A percentile compares a stretch with the other conserved stretches of the same genome.
phyloP scores from a whole-genome alignment of 495 filamentous ascomycete species.

The Tuber brumale region DNA sequence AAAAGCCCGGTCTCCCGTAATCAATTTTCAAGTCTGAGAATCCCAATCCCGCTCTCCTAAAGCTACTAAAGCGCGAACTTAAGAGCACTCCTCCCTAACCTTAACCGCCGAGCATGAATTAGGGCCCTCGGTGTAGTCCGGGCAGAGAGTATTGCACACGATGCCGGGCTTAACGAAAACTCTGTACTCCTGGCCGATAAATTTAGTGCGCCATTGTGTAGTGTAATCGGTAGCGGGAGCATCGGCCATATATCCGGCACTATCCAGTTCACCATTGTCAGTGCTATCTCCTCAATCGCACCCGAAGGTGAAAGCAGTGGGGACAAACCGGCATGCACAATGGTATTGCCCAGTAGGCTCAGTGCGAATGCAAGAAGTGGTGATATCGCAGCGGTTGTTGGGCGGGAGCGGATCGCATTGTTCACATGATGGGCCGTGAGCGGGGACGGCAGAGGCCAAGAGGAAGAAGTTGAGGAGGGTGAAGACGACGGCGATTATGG shows the following conservation, averaged over 20 bases:
- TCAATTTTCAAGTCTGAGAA: neutral
- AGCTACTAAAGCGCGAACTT: neutral
- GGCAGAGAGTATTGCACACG: slow-evolving; percentile 41
- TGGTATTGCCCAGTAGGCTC: slow-evolving; percentile 15
- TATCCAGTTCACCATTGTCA: neutral
- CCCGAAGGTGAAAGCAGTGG: neutral
- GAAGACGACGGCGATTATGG: slow-evolving; percentile 24
- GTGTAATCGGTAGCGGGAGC: neutral
- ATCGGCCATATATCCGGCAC: slow-evolving; percentile 26
- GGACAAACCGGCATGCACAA: slow-evolving; percentile 31
- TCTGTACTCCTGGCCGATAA: slow-evolving; percentile 37
- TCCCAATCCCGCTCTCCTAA: neutral
- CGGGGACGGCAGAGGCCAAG: slow-evolving; percentile 2
- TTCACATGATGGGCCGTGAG: slow-evolving; percentile 5
- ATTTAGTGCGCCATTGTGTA: slow-evolving; percentile 34
- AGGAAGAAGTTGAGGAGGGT: slow-evolving; percentile 21
- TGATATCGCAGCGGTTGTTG: slow-evolving; percentile 27
- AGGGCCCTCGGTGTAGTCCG: slow-evolving; percentile 35
- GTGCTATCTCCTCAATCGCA: neutral
- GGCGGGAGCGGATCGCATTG: slow-evolving; percentile 19
- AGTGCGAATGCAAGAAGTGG: slow-evolving; percentile 25
- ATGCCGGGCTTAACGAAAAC: slow-evolving; percentile 44
- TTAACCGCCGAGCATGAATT: slow-evolving; percentile 40
- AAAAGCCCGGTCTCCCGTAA: neutral
- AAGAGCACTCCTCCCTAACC: slow-evolving; percentile 25